Percentiles rank a stretch among this genome's conserved stretches.
These are phyloP conservation scores for Aureobasidium sp. DNA, from an alignment of 2,329 filamentous ascomycete species.

Conservation along the genomic window DNA sequence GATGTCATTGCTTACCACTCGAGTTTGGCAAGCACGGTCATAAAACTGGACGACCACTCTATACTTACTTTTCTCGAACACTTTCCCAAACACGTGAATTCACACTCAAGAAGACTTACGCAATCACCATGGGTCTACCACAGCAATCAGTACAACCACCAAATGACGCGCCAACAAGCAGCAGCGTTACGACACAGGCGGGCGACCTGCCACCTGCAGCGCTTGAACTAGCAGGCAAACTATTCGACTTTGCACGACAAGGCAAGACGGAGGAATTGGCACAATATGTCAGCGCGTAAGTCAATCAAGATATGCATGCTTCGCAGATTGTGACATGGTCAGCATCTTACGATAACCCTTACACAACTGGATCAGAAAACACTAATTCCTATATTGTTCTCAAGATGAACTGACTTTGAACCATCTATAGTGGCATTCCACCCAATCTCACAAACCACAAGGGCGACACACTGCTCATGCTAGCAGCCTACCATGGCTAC, in stretches of 20 bases:
- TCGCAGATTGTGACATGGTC: background rate
- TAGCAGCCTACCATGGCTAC: conserved; percentile 63
- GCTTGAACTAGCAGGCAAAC: conserved; percentile 55
- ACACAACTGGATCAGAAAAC: background rate
- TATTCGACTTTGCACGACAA: conserved; percentile 58
- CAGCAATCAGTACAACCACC: conserved; percentile 12
- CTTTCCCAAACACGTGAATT: background rate
- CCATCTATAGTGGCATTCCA: conserved; percentile 44
- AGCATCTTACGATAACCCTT: background rate
- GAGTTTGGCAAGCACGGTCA: background rate
- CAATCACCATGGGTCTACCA: conserved; percentile 12
- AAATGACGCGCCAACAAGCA: background rate
- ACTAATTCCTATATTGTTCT: too few species aligned
- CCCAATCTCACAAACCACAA: conserved; percentile 65
- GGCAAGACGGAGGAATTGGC: conserved; percentile 52
- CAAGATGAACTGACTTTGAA: background rate
- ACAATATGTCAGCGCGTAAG: conserved; percentile 50
- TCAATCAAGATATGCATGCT: background rate
- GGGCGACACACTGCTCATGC: conserved; percentile 67
- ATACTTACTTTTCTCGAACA: background rate
- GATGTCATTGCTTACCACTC: conserved; percentile 10
- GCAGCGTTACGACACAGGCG: conserved; percentile 7
- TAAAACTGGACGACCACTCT: background rate
- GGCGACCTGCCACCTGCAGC: conserved; percentile 51
- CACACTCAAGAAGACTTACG: background rate